phyloP scores from a whole-genome alignment of 1,284 basidiomycete species.

The Irpex lacteus region DNA sequence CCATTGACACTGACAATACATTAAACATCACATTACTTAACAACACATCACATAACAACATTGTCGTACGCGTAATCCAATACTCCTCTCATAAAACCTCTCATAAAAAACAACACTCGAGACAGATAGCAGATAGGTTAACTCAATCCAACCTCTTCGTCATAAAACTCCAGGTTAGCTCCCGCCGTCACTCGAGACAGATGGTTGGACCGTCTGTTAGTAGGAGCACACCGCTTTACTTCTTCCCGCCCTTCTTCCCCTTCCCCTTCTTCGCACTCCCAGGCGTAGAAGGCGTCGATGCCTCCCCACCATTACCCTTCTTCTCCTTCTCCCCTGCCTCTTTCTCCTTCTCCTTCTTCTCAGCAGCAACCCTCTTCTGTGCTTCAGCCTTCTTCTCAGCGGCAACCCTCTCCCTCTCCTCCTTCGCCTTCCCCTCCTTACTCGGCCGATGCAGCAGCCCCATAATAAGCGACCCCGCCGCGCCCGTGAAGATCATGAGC shows the following conservation, averaged over 20 bases:
- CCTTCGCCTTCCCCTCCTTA: slow-evolving; percentile 10
- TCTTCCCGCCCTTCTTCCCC: slow-evolving; percentile 21
- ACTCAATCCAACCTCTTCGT: too few species aligned
- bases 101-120: neutral
- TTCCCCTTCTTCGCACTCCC: slow-evolving; percentile 17
- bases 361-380: neutral
- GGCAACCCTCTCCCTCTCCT: slow-evolving; percentile 1
- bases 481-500: slow-evolving; percentile 55
- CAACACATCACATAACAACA: too few species aligned
- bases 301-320: neutral
- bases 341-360: too few species aligned
- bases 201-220: too few species aligned
- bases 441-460: slow-evolving; percentile 46
- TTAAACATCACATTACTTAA: too few species aligned
- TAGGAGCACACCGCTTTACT: slow-evolving; percentile 15
- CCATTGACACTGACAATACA: neutral
- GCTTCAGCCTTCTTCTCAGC: neutral
- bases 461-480: slow-evolving; percentile 55
- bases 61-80: too few species aligned
- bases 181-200: neutral
- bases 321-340: neutral
- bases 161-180: too few species aligned
- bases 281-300: slow-evolving; percentile 5
- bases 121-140: neutral
- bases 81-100: too few species aligned